phyloP scores from a whole-genome alignment of 2,329 filamentous ascomycete genomes.

The Tolypocladium inflatum region DNA sequence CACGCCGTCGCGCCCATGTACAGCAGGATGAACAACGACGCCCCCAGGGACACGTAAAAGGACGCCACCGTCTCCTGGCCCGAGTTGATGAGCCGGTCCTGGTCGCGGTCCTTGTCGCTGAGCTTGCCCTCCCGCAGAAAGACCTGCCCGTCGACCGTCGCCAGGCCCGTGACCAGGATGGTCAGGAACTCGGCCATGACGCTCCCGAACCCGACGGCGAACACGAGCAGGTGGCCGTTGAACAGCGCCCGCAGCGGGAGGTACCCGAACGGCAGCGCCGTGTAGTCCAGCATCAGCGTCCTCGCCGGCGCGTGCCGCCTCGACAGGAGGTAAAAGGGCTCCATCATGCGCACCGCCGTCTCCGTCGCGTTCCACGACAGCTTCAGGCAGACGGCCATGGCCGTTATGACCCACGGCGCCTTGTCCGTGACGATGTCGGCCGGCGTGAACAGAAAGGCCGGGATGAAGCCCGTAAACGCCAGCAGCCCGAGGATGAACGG shows the following conservation, averaged over 20 bases:
- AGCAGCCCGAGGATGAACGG: slow-evolving; percentile 51
- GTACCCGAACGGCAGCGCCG: slow-evolving; percentile 58
- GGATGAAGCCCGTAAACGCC: slow-evolving; percentile 47
- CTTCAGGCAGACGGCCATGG: slow-evolving; percentile 56
- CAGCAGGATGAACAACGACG: slow-evolving; percentile 54
- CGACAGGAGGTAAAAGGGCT: slow-evolving; percentile 64
- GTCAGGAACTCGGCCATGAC: slow-evolving; percentile 66
- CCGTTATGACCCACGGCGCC: slow-evolving; percentile 56
- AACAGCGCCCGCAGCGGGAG: slow-evolving; percentile 51
- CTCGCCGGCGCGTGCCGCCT: slow-evolving; percentile 54
- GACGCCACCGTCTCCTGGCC: slow-evolving; percentile 53
- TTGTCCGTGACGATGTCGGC: slow-evolving; percentile 47
- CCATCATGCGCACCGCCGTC: slow-evolving; percentile 61
- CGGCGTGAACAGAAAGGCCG: slow-evolving; percentile 50
- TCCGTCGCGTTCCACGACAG: slow-evolving; percentile 61
- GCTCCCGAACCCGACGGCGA: slow-evolving; percentile 59
- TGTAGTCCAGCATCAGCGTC: slow-evolving; percentile 64
- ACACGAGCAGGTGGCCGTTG: slow-evolving; percentile 56
- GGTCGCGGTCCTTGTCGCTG: background rate
- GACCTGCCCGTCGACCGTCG: slow-evolving; percentile 51
- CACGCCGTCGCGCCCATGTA: slow-evolving; percentile 53
- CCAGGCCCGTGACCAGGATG: slow-evolving; percentile 57
- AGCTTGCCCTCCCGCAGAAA: slow-evolving; percentile 32
- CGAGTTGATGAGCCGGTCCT: slow-evolving; percentile 27
- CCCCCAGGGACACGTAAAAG: slow-evolving; percentile 55